phyloP scores from a whole-genome alignment of 495 filamentous ascomycete species.

The Cladorrhinum samala region DNA sequence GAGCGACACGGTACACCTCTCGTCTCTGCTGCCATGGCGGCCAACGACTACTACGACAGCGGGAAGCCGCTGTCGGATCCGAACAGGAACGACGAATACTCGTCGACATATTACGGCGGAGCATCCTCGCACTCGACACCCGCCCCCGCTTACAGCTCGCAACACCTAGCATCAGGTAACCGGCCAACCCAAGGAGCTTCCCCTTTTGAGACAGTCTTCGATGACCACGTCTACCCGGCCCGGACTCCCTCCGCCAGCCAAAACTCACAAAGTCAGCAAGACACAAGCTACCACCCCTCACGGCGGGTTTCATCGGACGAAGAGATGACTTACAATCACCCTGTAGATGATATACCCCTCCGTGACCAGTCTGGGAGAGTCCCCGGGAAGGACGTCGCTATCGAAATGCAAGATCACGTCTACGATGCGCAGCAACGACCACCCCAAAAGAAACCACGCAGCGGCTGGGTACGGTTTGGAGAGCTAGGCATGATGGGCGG shows the following conservation, averaged over 20 bases:
- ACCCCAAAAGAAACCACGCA: slow-evolving; percentile 8
- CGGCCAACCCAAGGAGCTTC: slow-evolving; percentile 18
- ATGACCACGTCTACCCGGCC: slow-evolving; percentile 56
- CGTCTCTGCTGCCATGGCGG: too few species aligned
- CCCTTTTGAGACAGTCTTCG: slow-evolving; percentile 51
- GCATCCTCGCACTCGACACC: slow-evolving; percentile 29
- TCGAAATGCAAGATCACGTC: slow-evolving; percentile 46
- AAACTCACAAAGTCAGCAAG: slow-evolving; percentile 43
- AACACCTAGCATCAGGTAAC: slow-evolving; percentile 22
- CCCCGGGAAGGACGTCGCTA: slow-evolving; percentile 21
- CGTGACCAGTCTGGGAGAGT: slow-evolving; percentile 38
- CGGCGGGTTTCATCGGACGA: slow-evolving; percentile 33
- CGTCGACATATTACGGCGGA: slow-evolving; percentile 16
- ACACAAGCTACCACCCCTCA: slow-evolving; percentile 52
- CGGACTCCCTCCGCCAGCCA: slow-evolving; percentile 29
- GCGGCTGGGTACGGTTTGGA: slow-evolving; percentile 34
- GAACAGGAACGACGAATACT: slow-evolving; percentile 14
- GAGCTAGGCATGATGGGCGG: slow-evolving; percentile 46
- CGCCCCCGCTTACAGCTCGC: slow-evolving; percentile 28
- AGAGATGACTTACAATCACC: slow-evolving; percentile 32
- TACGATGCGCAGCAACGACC: slow-evolving; percentile 32
- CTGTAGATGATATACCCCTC: slow-evolving; percentile 62
- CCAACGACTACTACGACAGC: slow-evolving; percentile 79
- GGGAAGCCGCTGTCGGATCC: slow-evolving; percentile 37
- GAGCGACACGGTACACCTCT: too few species aligned